Evolutionary conservation across 2,329 filamentous ascomycete genomes (phyloP).

Genomic region (Fonsecaea monophora): DNA sequence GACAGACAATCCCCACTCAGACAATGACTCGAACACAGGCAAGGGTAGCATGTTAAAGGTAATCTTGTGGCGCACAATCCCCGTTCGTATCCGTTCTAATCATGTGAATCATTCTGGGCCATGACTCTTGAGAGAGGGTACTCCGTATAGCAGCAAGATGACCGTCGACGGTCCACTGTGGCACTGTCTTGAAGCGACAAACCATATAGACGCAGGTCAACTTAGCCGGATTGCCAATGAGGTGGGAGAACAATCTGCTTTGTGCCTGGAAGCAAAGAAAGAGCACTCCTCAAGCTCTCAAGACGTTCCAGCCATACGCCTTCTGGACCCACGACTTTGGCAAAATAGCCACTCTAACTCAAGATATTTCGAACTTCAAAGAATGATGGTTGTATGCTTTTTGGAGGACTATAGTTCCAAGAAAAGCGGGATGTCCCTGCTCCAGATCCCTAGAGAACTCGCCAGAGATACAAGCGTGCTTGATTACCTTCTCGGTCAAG

Average conservation of each 20-base stretch:
- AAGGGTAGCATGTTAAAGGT: not conserved
- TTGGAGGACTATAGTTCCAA: not conserved
- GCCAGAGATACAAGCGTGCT: not conserved
- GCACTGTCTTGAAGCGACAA: not conserved
- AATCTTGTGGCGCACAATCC: not conserved
- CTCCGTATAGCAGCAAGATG: not conserved
- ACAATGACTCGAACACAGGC: not conserved
- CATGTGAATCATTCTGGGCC: not conserved
- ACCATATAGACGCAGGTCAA: not conserved
- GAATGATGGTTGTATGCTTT: not conserved
- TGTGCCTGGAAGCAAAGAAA: not conserved
- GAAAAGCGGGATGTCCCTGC: not conserved
- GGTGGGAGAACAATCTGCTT: not conserved
- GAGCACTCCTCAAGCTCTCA: not conserved
- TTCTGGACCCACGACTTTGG: not conserved
- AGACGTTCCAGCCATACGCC: not conserved
- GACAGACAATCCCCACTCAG: not conserved
- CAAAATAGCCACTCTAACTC: not conserved
- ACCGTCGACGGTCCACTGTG: not conserved
- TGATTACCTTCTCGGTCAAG: not conserved
- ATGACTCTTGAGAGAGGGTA: not conserved
- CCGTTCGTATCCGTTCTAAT: not conserved
- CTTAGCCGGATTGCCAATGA: not conserved
- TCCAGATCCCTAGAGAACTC: not conserved
- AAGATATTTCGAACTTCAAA: not conserved